Evolutionary conservation across 768 basidiomycete species (phyloP), one percentile per base, ranked within the genome.

Genomic region (Gyrodon lividus): DNA sequence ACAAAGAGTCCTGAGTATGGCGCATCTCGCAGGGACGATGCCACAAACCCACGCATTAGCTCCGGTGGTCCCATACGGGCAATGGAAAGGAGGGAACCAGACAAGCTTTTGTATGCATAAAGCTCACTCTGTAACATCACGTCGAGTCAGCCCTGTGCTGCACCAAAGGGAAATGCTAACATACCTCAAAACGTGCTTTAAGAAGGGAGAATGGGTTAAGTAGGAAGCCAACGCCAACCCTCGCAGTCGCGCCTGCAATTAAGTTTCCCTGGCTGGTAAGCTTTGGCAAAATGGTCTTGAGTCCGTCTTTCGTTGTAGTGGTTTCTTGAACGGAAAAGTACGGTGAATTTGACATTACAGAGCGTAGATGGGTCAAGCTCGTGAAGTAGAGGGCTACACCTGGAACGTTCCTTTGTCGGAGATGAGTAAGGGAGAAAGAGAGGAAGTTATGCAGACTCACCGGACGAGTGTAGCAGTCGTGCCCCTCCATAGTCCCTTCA

Each of bases 311-410:
- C 30, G 50, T 52, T 28, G 39, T 37, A 4, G 13, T 47, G 57
- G 66, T 30, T 67, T 59, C 48, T 30, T 59, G 52, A 43, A 64
- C 50, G 1, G 85, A 70, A 65, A 96, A 95, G 69, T 85, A 81
- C 0, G 86, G 79, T 2, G 86, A 83, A 19, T 68, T 78, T 1
- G 92, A 83, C 77, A 98, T 82, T 34, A 82, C 55, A 6, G 81
- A 75, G n/a, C 95, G 86, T 35, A 95, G 74, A 56, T 92, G 84
- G 16, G 87, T 92, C 43, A 98, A 74, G 38, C 83, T 75, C 4
- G 94, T 92, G 76, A 97, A 89, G 73, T 98, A 98, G 43, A 94
- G 68, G 3, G 94, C 92, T 17, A 97, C 89, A 4, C 95, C 95
- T 1, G 95, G 95, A 4, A 97, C 83, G 63, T 96, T 97, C 50